Evolutionary conservation across 352 stramenopile genomes (phyloP), one percentile per base, ranked within the genome.

Genomic region (Phytophthora podocarpi): DNA sequence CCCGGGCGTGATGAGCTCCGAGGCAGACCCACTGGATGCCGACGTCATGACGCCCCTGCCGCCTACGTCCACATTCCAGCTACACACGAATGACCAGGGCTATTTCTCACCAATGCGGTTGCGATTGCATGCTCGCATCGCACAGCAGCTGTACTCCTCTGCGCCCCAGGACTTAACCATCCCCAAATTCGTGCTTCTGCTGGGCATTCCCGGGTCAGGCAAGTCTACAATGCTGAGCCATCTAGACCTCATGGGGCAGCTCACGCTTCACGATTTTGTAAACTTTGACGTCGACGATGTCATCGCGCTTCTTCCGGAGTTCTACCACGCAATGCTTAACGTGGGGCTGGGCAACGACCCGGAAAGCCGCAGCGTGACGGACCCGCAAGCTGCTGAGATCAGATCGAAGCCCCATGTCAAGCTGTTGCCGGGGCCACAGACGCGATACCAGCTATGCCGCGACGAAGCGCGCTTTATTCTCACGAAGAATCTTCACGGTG

Each of bases 231-330:
- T 93, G 57, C 55, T 93, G 54, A 87, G 80, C 28, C 79, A 91
- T 62, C 62, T 93, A 28, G 81, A 93, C 35, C 73, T 83, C 26
- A 82, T 86, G 15, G 77, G 71, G 11, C 75, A 89, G 51, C 73
- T 92, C 55, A 86, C 76, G 21, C 51, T 92, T 15, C 71, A 80
- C n/a, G 82, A 91, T 34, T 93, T 87, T 71, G 84, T 91, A 37
- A 93, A 91, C 64, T 93, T 93, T 52, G 84, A 91, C 32, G 78
- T 93, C 6, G 84, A 93, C 59, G 84, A 93, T 59, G 65, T 90
- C 28, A 91, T 91, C 52, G 82, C 84, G 16, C 69, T 93, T 46
- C 60, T 93, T 23, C 84, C 82, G 8, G 82, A 91, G 67, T 93
- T 88, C 34, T 91, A 93, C 53, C 81, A 91, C 57, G 74, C 85